phyloP scores from a whole-genome alignment of 164 flowering plant species.

The Stephania yunnanensis region DNA sequence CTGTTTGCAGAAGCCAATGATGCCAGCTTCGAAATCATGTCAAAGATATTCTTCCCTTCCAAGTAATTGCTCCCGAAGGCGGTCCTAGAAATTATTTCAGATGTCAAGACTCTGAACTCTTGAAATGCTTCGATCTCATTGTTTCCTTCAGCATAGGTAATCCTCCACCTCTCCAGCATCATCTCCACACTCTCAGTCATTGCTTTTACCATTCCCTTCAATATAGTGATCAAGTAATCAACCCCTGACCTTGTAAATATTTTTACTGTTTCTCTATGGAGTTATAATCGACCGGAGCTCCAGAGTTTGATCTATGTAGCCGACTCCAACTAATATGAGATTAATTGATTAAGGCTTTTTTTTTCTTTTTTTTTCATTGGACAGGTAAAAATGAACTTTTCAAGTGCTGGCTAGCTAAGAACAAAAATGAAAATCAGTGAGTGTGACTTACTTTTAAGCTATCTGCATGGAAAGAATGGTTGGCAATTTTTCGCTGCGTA shows the following conservation, averaged over 20 bases:
- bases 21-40: conserved; percentile 22
- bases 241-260: no score
- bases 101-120: conserved; percentile 39
- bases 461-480: conserved; percentile 36
- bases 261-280: no score
- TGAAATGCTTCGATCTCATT: conserved; percentile 43
- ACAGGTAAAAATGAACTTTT: background rate
- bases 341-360: no score
- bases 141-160: conserved; percentile 17
- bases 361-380: no score
- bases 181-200: conserved; percentile 29
- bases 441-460: conserved; percentile 33
- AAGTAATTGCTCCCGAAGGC: conserved; percentile 50
- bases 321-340: no score
- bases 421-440: background rate
- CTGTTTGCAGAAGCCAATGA: conserved; percentile 13
- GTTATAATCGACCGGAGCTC: no score
- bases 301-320: no score
- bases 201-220: conserved; percentile 36
- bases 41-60: conserved; percentile 40
- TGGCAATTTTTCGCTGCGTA: conserved; percentile 19
- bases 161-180: conserved; percentile 41
- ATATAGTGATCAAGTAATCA: no score
- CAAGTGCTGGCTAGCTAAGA: background rate
- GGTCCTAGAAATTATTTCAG: conserved; percentile 43